phyloP scores from a whole-genome alignment of 1,139 yeast species.

The Candida tetrigidarum region DNA sequence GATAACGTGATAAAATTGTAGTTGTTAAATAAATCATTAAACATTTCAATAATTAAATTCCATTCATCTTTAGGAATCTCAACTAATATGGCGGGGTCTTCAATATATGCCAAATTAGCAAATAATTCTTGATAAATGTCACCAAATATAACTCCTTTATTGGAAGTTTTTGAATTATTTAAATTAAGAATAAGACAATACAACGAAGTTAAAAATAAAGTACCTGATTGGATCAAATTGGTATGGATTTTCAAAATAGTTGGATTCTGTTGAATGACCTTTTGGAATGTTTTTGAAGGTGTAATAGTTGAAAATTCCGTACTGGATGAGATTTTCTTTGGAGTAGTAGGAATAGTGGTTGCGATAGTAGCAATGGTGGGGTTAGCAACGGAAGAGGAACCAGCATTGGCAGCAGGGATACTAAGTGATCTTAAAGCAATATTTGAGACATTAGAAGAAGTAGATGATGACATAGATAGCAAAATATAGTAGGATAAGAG shows the following conservation, averaged over 20 bases:
- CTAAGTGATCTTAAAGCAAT: background rate
- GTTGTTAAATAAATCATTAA: conserved; percentile 12
- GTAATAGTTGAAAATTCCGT: conserved; percentile 1
- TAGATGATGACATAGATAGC: background rate
- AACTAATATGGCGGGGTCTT: background rate
- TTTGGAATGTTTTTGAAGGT: conserved; percentile 3
- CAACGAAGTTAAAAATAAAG: conserved; percentile 5
- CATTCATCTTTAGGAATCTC: conserved; percentile 8
- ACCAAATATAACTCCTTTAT: conserved; percentile 5
- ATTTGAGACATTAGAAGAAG: conserved; percentile 2
- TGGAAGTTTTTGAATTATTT: conserved; percentile 10
- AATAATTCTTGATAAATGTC: conserved; percentile 9
- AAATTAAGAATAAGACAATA: conserved; percentile 11
- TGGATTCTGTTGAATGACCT: background rate
- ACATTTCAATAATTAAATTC: conserved; percentile 6
- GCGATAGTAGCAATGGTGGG: no score
- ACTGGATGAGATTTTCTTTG: background rate
- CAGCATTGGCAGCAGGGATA: background rate
- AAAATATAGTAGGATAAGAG: background rate
- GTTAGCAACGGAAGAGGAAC: no score
- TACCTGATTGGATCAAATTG: conserved; percentile 6
- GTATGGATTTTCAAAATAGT: background rate
- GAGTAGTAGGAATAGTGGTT: background rate
- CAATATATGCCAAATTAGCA: conserved; percentile 8
- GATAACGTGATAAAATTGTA: conserved; percentile 13